Base-by-base conservation (phyloP, 768 basidiomycete genomes). In the Agaricus bisporus region DNA sequence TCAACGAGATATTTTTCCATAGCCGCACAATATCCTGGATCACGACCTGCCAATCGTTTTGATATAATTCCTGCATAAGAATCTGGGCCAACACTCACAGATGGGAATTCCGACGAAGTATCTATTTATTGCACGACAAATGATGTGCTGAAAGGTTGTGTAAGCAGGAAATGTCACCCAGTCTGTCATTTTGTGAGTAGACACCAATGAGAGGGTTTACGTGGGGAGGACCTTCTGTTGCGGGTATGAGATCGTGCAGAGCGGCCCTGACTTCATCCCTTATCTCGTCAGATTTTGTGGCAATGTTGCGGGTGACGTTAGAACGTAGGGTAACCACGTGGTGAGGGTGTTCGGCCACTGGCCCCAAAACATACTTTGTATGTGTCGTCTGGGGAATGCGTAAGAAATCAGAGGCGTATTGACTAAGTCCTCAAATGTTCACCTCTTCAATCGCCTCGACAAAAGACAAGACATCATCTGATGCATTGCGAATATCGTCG, bases 81-180 rank as follows among this genome's bases (percentile, higher is more conserved):
- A n/a, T 22, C 8, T 17, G 17, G 2, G 10, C 2, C 15, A 17
- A 36, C 10, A 42, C 71, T n/a, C 37, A 77, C 79, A 79, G 1
- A 75, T 45, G 1, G 77, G 76, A 32, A 70, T 61, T 0, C 77
- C 79, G 3, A 80, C 73, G 45, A 79, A 75, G 0, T 69, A 38
- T 14, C 78, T 69, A 51, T 73, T 77, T 48, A 59, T 72, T 1
- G 64, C 59, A 38, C 76, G 67, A 28, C 69, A 67, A 12, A 79
- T 60, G 11, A 78, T 59, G 18, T 64, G 36, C 54, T 61, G 66
- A 2, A 68, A 57, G 0, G 50, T 58, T 0, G 60, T 49, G 3
- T 68, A 41, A 1, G 59, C 66, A 0, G 62, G 60, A 1, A 77
- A 41, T 7, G 56, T 56, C 11, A 61, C 61, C 76, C 76, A 78